Conservation (phyloP, 345 rosid genomes). For the Trapa incisa region DNA sequence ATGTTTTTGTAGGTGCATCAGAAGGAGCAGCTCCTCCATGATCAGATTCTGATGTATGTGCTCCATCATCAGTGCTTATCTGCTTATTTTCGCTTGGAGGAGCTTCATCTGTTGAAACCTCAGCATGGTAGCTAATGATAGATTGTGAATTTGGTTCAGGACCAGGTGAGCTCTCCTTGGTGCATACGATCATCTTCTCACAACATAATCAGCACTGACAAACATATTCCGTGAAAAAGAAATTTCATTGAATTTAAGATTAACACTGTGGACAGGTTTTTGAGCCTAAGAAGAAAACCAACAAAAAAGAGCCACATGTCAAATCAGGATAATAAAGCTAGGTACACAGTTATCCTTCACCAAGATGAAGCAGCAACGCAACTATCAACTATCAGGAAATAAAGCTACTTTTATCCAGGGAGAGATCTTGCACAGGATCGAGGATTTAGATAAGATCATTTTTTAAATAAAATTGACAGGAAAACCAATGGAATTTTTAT, state of each 20-base stretch:
- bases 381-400: not conserved
- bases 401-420: not conserved
- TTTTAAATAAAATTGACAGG: too few relatives aligned
- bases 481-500: too few relatives aligned
- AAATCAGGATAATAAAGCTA: not conserved
- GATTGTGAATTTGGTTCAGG: not conserved
- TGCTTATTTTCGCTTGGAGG: slow-evolving; percentile 21
- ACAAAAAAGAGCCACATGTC: not conserved
- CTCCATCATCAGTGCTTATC: slow-evolving; percentile 15
- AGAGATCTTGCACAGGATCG: too few relatives aligned
- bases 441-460: too few relatives aligned
- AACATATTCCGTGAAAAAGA: not conserved
- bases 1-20: slow-evolving; percentile 11
- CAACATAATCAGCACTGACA: not conserved
- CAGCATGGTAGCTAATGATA: slow-evolving; percentile 7
- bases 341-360: not conserved
- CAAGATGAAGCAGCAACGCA: not conserved
- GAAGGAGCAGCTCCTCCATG: slow-evolving; percentile 11
- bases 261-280: not conserved
- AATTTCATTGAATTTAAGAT: not conserved
- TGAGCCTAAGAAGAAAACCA: not conserved
- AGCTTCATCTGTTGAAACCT: slow-evolving; percentile 22
- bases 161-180: not conserved
- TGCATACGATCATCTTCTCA: not conserved
- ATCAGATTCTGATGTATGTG: slow-evolving; percentile 17